Percentiles rank a stretch among this genome's conserved stretches.
Conservation (phyloP, 1,284 basidiomycete genomes). For the Porphyrellus sp. region DNA sequence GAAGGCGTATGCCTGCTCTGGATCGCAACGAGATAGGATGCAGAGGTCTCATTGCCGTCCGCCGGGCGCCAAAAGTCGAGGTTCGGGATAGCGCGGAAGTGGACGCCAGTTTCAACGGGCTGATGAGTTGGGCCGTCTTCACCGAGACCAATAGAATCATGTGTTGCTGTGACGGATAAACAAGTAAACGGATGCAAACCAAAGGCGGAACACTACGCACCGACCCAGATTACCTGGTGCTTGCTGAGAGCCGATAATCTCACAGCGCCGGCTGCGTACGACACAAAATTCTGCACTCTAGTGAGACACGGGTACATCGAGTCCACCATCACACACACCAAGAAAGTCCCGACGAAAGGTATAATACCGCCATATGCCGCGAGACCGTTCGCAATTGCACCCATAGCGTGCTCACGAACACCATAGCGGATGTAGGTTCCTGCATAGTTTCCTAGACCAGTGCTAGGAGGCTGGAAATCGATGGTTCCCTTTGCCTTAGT, state of each 20-base stretch:
- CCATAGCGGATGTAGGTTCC: constrained; percentile 94
- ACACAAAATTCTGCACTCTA: constrained; percentile 80
- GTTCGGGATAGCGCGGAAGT: constrained; percentile 89
- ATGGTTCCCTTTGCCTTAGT: constrained; percentile 79
- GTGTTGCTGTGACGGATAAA: constrained; percentile 54
- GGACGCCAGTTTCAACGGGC: constrained; percentile 85
- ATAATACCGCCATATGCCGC: constrained; percentile 83
- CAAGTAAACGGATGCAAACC: not conserved
- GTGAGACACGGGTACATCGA: constrained; percentile 9
- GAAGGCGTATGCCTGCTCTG: constrained; percentile 77
- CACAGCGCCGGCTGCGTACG: constrained; percentile 90
- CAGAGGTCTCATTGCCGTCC: constrained; percentile 93
- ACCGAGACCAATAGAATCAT: constrained; percentile 89
- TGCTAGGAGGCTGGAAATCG: constrained; percentile 92
- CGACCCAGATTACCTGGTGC: constrained; percentile 91
- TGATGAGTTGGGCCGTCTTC: constrained; percentile 98
- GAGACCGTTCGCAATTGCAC: constrained; percentile 90
- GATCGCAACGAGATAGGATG: constrained; percentile 81
- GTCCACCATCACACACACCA: constrained; percentile 45
- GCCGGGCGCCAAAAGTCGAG: constrained; percentile 89
- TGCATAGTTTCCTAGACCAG: constrained; percentile 78
- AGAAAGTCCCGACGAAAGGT: constrained; percentile 86
- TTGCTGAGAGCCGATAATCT: constrained; percentile 87
- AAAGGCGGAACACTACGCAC: constrained; percentile 42
- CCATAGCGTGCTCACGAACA: constrained; percentile 97